Percentiles rank a stretch among this genome's conserved stretches.
phyloP scores from a whole-genome alignment of 176 grass and related monocot genomes.

The Rhynchospora tenuis region DNA sequence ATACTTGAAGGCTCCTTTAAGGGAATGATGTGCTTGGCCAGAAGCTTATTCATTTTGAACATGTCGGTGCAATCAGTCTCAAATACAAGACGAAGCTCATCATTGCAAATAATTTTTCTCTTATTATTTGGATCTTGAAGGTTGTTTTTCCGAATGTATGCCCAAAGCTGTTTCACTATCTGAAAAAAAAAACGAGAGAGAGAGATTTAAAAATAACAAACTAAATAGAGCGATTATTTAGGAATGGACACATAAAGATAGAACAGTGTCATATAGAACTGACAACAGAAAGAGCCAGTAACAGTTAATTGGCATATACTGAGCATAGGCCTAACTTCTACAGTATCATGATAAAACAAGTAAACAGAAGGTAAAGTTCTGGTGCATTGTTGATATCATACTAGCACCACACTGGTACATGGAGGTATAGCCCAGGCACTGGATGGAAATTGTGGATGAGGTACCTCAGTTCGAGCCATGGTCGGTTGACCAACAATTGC shows the following conservation, averaged over 20 bases:
- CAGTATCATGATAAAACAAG: not conserved
- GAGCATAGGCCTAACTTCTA: not conserved
- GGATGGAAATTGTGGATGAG: not conserved
- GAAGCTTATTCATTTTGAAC: conserved; percentile 96
- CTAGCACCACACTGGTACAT: not conserved
- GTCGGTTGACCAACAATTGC: conserved; percentile 93
- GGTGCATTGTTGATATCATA: conserved; percentile 16
- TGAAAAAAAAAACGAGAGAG: conserved; percentile 23
- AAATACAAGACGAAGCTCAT: conserved; percentile 77
- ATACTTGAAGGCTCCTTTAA: conserved; percentile 53
- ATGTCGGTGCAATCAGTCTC: conserved; percentile 90
- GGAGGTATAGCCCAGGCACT: not conserved
- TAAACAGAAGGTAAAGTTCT: not conserved
- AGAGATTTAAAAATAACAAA: not conserved
- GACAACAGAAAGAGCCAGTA: not conserved
- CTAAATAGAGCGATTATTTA: not conserved
- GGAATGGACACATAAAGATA: not conserved
- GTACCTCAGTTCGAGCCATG: conserved; percentile 96
- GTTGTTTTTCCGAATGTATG: conserved; percentile 85
- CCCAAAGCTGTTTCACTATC: conserved; percentile 93
- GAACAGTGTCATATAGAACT: not conserved
- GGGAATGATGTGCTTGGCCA: conserved; percentile 75
- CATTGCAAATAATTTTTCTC: conserved; percentile 94
- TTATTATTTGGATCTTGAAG: conserved; percentile 93
- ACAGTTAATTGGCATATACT: no score